Conservation (phyloP, 371 early-diverging fungal genomes). For the Rhizopus microsporus region DNA sequence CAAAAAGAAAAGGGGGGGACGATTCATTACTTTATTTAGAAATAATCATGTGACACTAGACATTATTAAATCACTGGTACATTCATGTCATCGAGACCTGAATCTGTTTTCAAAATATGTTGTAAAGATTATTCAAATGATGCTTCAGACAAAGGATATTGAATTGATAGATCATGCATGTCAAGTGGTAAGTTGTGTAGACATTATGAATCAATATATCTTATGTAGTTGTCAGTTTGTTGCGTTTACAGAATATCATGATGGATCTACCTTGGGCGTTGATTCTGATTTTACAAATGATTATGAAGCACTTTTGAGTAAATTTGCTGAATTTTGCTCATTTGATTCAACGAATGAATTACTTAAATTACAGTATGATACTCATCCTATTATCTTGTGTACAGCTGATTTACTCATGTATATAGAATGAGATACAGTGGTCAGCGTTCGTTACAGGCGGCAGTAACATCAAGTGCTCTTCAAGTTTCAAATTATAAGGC, state of each 20-base stretch:
- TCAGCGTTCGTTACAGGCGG: conserved; percentile 55
- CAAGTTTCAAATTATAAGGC: conserved; percentile 56
- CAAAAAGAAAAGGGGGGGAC: background rate
- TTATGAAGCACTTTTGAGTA: conserved; percentile 51
- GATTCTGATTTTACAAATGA: conserved; percentile 66
- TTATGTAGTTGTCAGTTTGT: conserved; percentile 56
- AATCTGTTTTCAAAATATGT: conserved; percentile 81
- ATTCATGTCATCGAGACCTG: conserved; percentile 73
- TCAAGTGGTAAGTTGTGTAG: conserved; percentile 46
- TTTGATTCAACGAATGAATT: conserved; percentile 40
- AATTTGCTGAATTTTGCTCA: conserved; percentile 61
- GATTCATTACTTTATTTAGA: conserved; percentile 19
- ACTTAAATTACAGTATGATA: conserved; percentile 33
- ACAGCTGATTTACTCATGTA: background rate
- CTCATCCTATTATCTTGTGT: background rate
- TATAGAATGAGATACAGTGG: conserved; percentile 59
- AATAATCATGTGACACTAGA: conserved; percentile 60
- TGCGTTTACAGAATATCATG: conserved; percentile 64
- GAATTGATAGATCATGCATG: conserved; percentile 56
- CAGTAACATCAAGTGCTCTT: conserved; percentile 55
- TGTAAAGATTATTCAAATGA: conserved; percentile 55
- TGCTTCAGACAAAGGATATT: conserved; percentile 55
- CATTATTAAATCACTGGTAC: conserved; percentile 74
- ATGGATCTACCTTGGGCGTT: conserved; percentile 68
- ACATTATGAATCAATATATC: background rate